These are phyloP conservation scores for Heterobasidion parviporum DNA, from an alignment of 1,284 basidiomycete species.

Conservation along the genomic window DNA sequence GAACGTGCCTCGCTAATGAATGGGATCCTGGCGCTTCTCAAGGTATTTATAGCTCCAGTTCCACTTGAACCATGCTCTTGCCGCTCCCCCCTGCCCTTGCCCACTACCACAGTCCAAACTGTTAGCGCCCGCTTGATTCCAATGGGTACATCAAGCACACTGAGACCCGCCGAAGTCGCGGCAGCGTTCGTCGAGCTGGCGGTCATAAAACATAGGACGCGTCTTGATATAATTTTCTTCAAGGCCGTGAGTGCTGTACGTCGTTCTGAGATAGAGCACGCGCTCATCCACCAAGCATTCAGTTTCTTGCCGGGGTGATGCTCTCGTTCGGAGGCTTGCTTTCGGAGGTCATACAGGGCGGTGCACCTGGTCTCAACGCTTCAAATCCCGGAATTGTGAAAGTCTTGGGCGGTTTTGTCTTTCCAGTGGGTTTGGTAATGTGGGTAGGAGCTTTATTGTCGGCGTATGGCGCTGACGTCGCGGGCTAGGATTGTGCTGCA, in stretches of 20 bases:
- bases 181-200: slow-evolving; percentile 46
- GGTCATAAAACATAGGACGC: slow-evolving; percentile 54
- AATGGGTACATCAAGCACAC: slow-evolving; percentile 35
- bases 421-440: slow-evolving; percentile 72
- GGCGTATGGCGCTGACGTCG: neutral
- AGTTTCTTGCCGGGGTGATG: slow-evolving; percentile 65
- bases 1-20: too few species aligned
- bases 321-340: slow-evolving; percentile 66
- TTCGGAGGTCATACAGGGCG: slow-evolving; percentile 51
- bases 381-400: slow-evolving; percentile 63
- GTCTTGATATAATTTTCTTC: slow-evolving; percentile 51
- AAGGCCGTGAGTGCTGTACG: slow-evolving; percentile 51
- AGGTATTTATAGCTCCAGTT: too few species aligned
- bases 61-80: too few species aligned
- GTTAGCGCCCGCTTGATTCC: too few species aligned
- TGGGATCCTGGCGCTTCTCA: too few species aligned
- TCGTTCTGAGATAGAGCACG: neutral
- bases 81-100: too few species aligned
- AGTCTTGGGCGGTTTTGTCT: slow-evolving; percentile 56
- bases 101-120: too few species aligned
- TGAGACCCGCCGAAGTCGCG: slow-evolving; percentile 54
- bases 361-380: slow-evolving; percentile 39
- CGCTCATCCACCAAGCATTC: neutral
- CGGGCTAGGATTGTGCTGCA: slow-evolving; percentile 58
- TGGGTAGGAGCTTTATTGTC: slow-evolving; percentile 21